Percentiles rank a stretch among this genome's conserved stretches.
Conservation (phyloP, 495 filamentous ascomycete genomes). For the Chaetomium fimeti region DNA sequence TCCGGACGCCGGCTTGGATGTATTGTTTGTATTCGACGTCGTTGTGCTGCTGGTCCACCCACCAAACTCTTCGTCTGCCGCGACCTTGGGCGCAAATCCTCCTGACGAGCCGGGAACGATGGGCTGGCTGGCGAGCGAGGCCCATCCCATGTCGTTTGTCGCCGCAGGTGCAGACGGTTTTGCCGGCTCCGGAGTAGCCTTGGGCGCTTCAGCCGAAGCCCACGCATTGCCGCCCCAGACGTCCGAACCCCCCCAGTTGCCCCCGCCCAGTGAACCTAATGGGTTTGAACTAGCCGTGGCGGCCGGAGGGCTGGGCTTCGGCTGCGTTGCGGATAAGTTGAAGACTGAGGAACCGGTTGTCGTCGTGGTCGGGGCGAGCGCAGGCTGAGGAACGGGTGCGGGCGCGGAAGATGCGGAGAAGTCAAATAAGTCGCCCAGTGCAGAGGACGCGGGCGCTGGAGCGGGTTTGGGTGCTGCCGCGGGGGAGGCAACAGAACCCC, state of each 20-base stretch:
- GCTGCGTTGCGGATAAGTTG: slow-evolving; percentile 65
- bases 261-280: slow-evolving; percentile 40
- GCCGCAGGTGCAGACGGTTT: slow-evolving; percentile 37
- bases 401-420: slow-evolving; percentile 53
- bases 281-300: slow-evolving; percentile 32
- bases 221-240: slow-evolving; percentile 60
- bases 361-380: slow-evolving; percentile 44
- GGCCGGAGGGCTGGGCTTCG: slow-evolving; percentile 48
- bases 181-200: slow-evolving; percentile 34
- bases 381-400: slow-evolving; percentile 48
- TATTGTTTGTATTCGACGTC: slow-evolving; percentile 37
- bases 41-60: slow-evolving; percentile 76
- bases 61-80: slow-evolving; percentile 88
- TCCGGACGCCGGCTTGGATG: slow-evolving; percentile 46
- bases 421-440: slow-evolving; percentile 75
- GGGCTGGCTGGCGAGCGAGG: slow-evolving; percentile 53
- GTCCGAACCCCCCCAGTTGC: slow-evolving; percentile 48
- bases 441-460: slow-evolving; percentile 49
- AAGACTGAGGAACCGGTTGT: slow-evolving; percentile 61
- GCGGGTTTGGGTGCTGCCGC: slow-evolving; percentile 46
- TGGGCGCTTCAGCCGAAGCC: slow-evolving; percentile 48
- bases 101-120: slow-evolving; percentile 53
- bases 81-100: slow-evolving; percentile 63
- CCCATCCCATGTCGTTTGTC: slow-evolving; percentile 58
- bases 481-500: slow-evolving; percentile 55